phyloP scores from a whole-genome alignment of 768 basidiomycete genomes.

The Clavulina sp. region DNA sequence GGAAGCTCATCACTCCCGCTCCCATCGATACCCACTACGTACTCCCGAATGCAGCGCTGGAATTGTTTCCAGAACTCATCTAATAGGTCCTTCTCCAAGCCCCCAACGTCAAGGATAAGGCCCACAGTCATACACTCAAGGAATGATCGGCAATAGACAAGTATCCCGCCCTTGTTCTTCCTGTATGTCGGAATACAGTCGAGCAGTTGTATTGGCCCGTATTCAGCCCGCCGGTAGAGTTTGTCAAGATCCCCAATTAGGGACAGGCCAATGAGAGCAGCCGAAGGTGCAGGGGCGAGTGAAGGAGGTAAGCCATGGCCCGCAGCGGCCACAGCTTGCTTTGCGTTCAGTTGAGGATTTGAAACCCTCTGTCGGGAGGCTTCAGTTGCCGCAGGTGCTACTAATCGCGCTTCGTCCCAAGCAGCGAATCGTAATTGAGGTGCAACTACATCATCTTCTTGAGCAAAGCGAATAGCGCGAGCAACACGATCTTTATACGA shows the following conservation, averaged over 20 bases:
- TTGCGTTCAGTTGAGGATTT: background rate
- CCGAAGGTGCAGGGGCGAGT: slow-evolving; percentile 7
- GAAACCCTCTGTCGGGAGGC: background rate
- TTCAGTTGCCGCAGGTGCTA: background rate
- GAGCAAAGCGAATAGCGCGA: slow-evolving; percentile 48
- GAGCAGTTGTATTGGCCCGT: slow-evolving; percentile 13
- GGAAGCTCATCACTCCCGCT: too few relatives aligned
- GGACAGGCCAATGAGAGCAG: slow-evolving; percentile 21
- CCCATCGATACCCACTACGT: too few relatives aligned
- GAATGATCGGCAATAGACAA: slow-evolving; percentile 16
- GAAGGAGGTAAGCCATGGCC: background rate
- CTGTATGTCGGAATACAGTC: slow-evolving; percentile 20
- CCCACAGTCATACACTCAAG: background rate
- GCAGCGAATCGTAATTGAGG: background rate
- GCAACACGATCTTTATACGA: slow-evolving; percentile 50
- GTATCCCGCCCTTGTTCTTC: slow-evolving; percentile 18
- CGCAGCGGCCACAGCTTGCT: background rate
- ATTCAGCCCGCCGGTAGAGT: slow-evolving; percentile 17
- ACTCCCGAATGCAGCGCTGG: too few relatives aligned
- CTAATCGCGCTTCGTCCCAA: slow-evolving; percentile 1
- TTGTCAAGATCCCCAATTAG: slow-evolving; percentile 22
- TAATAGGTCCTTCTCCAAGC: background rate
- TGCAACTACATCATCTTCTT: slow-evolving; percentile 41
- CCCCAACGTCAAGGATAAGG: background rate
- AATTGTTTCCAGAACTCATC: too few relatives aligned